Evolutionary conservation across 1,284 basidiomycete species (phyloP), one percentile per base, ranked within the genome.

Genomic region (Porphyrellus sp.): DNA sequence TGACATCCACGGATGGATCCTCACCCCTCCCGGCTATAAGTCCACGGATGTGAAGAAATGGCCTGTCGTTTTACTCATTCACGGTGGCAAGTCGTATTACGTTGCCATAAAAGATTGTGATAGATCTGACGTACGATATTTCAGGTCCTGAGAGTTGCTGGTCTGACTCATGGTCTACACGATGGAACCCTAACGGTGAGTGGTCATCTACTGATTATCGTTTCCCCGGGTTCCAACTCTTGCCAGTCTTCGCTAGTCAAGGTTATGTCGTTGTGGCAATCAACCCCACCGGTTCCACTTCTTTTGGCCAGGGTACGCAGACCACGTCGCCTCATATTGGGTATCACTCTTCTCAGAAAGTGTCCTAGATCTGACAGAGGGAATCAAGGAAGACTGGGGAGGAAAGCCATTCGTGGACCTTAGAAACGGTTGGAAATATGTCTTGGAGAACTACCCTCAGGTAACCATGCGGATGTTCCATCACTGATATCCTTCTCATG

Each of bases 231-330:
- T 27, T 41, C 30, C 28, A 47, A 53, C 30, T 11, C 34, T 16
- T 34, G 24, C 12, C 44, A 87, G 85, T 89, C 8, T 91, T 90
- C 59, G 80, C 87, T 8, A 83, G 83, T 62, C 89, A 91, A 64
- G 91, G 93, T 0, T 96, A 95, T 69, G 85, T 94, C 60, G 81
- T 84, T 15, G 77, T 95, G 27, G 79, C 86, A 20, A 86, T 94
- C 60, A 97, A 97, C 66, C 91, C 92, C 3, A 93, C 92, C 2
- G 93, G 92, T 7, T 90, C 86, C 39, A 93, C 91, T 2, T 85
- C 88, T 0, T 95, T 93, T 60, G 92, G 92, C 3, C 92, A 93
- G 79, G 77, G 86, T 85, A 59, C 37, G 65, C 59, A 7, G 24
- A 27, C 43, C 8, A 31, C 41, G 12, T 15, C 30, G n/a, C 25